phyloP scores from a whole-genome alignment of 352 stramenopile genomes.

The Pythium dissotocum region DNA sequence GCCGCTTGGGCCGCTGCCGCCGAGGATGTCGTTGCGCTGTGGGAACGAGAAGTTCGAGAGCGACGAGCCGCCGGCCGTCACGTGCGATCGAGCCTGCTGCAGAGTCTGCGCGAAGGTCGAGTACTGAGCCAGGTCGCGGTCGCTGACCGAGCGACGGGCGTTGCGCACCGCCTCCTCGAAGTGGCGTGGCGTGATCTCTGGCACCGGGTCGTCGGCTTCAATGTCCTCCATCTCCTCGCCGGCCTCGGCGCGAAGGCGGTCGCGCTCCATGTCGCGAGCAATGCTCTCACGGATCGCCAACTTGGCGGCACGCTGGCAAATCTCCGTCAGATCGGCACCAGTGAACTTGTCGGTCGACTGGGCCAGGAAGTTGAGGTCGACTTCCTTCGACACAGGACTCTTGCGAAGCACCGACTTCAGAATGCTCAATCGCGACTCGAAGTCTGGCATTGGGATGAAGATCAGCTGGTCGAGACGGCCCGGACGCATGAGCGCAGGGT shows the following conservation, averaged over 20 bases:
- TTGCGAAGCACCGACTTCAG: slow-evolving; percentile 97
- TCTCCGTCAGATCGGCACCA: slow-evolving; percentile 99
- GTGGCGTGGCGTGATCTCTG: slow-evolving; percentile 93
- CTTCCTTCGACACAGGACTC: slow-evolving; percentile 96
- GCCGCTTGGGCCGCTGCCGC: slow-evolving; percentile 42
- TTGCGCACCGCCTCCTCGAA: slow-evolving; percentile 98
- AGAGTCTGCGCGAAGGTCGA: slow-evolving; percentile 90
- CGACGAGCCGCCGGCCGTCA: slow-evolving; percentile 90
- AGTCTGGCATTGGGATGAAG: slow-evolving; percentile 97
- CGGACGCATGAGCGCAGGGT: slow-evolving; percentile 96
- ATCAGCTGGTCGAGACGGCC: slow-evolving; percentile 95
- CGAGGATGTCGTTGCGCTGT: slow-evolving; percentile 51
- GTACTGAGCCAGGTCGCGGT: slow-evolving; percentile 96
- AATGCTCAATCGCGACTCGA: slow-evolving; percentile 95
- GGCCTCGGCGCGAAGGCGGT: slow-evolving; percentile 92
- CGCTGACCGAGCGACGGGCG: slow-evolving; percentile 96
- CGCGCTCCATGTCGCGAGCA: slow-evolving; percentile 97
- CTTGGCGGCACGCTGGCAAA: slow-evolving; percentile 99
- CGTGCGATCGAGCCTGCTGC: slow-evolving; percentile 95
- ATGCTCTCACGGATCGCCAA: slow-evolving; percentile 99
- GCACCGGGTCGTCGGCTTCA: slow-evolving; percentile 96
- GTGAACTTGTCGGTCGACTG: slow-evolving; percentile 98
- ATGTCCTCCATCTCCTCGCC: slow-evolving; percentile 89
- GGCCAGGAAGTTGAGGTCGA: slow-evolving; percentile 97
- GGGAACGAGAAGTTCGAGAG: slow-evolving; percentile 98